These are phyloP conservation scores for Dactylella cylindrospora DNA, from an alignment of 2,329 filamentous ascomycete species.

Conservation along the genomic window DNA sequence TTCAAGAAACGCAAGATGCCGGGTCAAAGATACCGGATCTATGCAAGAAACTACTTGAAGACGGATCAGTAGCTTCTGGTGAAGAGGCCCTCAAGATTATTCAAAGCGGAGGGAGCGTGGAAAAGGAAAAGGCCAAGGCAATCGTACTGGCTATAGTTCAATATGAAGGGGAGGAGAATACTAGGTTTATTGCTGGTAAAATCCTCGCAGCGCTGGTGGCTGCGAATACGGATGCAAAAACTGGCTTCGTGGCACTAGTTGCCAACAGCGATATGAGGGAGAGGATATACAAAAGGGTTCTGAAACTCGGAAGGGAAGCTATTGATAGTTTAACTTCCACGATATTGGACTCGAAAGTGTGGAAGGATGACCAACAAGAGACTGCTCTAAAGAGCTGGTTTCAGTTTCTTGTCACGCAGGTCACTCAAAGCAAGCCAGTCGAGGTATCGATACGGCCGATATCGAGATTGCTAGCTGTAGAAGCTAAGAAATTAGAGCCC, in stretches of 20 bases:
- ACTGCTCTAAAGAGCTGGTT: slow-evolving; percentile 45
- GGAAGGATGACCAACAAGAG: slow-evolving; percentile 42
- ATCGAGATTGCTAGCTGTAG: slow-evolving; percentile 45
- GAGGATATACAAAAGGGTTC: slow-evolving; percentile 24
- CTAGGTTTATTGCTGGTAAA: slow-evolving; percentile 39
- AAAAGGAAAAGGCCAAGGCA: slow-evolving; percentile 11
- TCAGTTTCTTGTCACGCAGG: slow-evolving; percentile 37
- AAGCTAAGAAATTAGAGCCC: slow-evolving; percentile 43
- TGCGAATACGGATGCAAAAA: slow-evolving; percentile 42
- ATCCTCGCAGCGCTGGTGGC: slow-evolving; percentile 45
- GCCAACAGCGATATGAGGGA: slow-evolving; percentile 17
- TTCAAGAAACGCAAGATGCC: slow-evolving; percentile 47
- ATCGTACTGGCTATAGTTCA: slow-evolving; percentile 24
- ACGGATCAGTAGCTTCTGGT: slow-evolving; percentile 35
- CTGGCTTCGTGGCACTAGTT: slow-evolving; percentile 32
- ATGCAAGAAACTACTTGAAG: slow-evolving; percentile 45
- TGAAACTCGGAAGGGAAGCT: slow-evolving; percentile 43
- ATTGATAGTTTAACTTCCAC: slow-evolving; percentile 46
- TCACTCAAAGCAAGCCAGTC: slow-evolving; percentile 18
- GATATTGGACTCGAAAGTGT: slow-evolving; percentile 44
- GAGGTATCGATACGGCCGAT: slow-evolving; percentile 44
- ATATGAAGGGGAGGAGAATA: slow-evolving; percentile 17
- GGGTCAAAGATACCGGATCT: slow-evolving; percentile 44
- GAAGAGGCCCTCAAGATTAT: slow-evolving; percentile 45
- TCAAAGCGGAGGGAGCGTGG: slow-evolving; percentile 39